Conservation (phyloP, 306 rosid genomes). For the Crataegus laevigata region DNA sequence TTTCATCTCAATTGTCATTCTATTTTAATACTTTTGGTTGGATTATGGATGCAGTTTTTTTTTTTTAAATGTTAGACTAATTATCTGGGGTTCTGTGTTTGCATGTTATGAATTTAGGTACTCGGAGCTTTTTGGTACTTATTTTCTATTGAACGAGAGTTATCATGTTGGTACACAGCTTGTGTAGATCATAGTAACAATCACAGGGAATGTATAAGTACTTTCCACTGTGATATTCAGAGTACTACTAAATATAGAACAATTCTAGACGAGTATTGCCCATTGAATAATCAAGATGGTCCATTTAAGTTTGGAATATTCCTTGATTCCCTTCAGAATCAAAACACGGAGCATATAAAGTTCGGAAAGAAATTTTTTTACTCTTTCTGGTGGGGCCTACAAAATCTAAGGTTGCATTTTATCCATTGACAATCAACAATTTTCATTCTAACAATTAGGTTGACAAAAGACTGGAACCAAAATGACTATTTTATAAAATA, state of each 20-base stretch:
- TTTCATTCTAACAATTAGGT: no score
- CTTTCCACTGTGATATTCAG: neutral
- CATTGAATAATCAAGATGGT: neutral
- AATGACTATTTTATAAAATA: neutral
- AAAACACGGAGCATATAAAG: neutral
- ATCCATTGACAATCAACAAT: neutral
- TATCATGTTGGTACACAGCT: conserved; percentile 11
- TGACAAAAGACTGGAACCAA: no score
- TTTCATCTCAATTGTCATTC: neutral
- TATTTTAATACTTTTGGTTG: no score
- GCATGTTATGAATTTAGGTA: neutral
- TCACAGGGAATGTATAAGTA: neutral
- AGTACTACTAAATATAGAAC: neutral
- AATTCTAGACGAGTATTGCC: neutral
- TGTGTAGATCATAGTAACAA: neutral
- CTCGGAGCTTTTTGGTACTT: conserved; percentile 27
- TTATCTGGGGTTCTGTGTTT: neutral
- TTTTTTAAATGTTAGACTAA: neutral
- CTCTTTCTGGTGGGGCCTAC: neutral
- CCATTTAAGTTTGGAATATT: neutral
- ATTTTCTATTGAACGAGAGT: conserved; percentile 10
- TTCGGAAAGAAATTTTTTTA: neutral
- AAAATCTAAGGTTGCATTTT: neutral
- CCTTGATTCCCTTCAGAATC: neutral
- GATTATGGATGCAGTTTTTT: no score